Base-by-base conservation (phyloP, 106 monocot species). In the Hemerocallis citrina region DNA sequence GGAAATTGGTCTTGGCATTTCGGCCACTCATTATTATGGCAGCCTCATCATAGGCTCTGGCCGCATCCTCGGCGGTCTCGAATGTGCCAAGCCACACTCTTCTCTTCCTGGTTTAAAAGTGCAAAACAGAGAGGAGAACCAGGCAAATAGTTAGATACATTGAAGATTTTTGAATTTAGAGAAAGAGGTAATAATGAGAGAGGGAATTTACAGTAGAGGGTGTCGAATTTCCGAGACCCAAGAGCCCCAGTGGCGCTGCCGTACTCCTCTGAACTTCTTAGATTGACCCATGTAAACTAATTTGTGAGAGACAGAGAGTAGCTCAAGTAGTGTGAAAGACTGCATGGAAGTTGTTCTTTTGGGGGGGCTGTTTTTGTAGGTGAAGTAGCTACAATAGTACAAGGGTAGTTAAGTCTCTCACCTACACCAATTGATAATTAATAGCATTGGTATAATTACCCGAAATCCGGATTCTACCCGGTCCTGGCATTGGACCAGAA, bases 191-290 rank as follows among this genome's bases (percentile, higher is more conserved):
- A 38, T n/a, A 33, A 40, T 62, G 44, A 0, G 16, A 6, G n/a
- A 31, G 7, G 46, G 12, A 2, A 14, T 67, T 85, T 89, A 92
- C 92, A 92, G 81, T 33, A 92, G 80, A 23, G 92, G 92, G 64
- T 92, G 92, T 7, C 92, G 67, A 24, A 92, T 92, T 77, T 92
- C 92, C 12, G 92, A 92, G 35, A 92, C 92, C 92, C 92, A 92
- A 35, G 92, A 92, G 43, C 92, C 92, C 92, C 92, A 92, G 73
- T 92, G 87, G 45, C 92, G 80, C 59, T 92, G 92, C 78, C 92
- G 75, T 67, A 92, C 92, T 35, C 92, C 92, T 66, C 92, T 72
- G 76, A 81, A 92, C 76, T 92, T 92, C 79, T 92, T 92, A 46
- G 83, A 81, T 66, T 92, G 86, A 61, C 74, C 83, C 92, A 92